phyloP scores from a whole-genome alignment of 495 filamentous ascomycete genomes.

The Aspergillus ostianus region DNA sequence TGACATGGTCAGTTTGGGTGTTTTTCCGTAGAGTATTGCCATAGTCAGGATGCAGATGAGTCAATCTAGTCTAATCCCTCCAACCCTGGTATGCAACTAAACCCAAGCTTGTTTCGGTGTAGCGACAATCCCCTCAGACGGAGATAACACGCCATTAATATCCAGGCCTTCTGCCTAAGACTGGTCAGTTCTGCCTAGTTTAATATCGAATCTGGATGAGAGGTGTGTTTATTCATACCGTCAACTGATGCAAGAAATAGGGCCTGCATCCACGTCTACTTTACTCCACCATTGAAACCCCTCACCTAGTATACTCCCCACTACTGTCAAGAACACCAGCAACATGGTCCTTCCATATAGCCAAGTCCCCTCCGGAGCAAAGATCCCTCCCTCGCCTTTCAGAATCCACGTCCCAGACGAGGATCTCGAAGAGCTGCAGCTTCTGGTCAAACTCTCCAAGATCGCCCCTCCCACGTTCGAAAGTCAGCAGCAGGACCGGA shows the following conservation, averaged over 20 bases:
- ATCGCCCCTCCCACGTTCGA: conserved; percentile 52
- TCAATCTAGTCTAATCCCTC: too few relatives aligned
- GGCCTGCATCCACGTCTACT: too few relatives aligned
- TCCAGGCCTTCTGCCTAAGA: neutral
- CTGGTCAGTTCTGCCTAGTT: neutral
- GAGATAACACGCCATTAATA: too few relatives aligned
- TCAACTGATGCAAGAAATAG: neutral
- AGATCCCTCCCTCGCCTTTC: conserved; percentile 34
- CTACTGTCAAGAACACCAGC: too few relatives aligned
- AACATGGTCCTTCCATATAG: conserved; percentile 29
- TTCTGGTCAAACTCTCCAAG: conserved; percentile 50
- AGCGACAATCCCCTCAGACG: too few relatives aligned
- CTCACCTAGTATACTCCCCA: too few relatives aligned
- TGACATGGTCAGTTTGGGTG: neutral
- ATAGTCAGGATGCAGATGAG: too few relatives aligned
- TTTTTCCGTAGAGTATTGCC: too few relatives aligned
- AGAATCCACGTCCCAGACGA: conserved; percentile 42
- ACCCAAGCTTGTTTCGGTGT: too few relatives aligned
- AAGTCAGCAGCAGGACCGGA: conserved; percentile 41
- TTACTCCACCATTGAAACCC: neutral
- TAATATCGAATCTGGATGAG: neutral
- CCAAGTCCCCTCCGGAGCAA: conserved; percentile 28
- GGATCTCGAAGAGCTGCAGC: conserved; percentile 47
- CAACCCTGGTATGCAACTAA: too few relatives aligned
- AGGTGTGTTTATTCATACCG: neutral